These are phyloP conservation scores for Fusarium oxysporum DNA, from an alignment of 2,329 filamentous ascomycete genomes.

Conservation along the genomic window DNA sequence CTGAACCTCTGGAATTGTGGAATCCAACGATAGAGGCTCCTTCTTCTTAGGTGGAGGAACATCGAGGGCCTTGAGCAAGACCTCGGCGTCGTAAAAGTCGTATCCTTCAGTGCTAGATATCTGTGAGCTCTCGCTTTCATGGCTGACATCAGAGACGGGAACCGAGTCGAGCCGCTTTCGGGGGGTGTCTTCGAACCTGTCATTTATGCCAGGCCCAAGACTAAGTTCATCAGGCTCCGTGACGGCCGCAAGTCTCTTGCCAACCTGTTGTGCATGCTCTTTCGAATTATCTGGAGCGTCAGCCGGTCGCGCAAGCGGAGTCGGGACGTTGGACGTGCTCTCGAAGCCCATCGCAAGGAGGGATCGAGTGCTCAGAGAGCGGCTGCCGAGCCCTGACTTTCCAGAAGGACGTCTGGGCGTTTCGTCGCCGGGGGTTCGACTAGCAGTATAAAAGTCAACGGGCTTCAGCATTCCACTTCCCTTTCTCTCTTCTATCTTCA, in stretches of 20 bases:
- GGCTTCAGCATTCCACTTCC: conserved; percentile 43
- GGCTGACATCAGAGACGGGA: conserved; percentile 63
- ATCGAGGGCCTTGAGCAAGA: conserved; percentile 63
- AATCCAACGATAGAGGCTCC: conserved; percentile 49
- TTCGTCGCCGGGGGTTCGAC: conserved; percentile 51
- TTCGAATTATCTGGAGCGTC: conserved; percentile 48
- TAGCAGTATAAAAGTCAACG: conserved; percentile 41
- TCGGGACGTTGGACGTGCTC: conserved; percentile 72
- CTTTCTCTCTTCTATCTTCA: conserved; percentile 48
- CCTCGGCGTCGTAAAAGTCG: conserved; percentile 74
- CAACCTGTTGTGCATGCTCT: conserved; percentile 47
- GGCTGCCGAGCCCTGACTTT: conserved; percentile 47
- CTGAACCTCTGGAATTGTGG: conserved; percentile 42
- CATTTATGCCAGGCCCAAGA: conserved; percentile 61
- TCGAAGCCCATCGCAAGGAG: conserved; percentile 68
- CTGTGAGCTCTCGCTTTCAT: conserved; percentile 60
- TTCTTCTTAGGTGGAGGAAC: conserved; percentile 59
- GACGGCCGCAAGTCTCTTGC: conserved; percentile 60
- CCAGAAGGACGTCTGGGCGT: conserved; percentile 51
- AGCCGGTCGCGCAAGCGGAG: conserved; percentile 67
- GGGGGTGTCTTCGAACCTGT: conserved; percentile 50
- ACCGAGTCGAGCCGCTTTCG: conserved; percentile 62
- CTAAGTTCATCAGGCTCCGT: conserved; percentile 63
- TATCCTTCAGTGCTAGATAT: conserved; percentile 70
- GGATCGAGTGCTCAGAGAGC: conserved; percentile 55